These are phyloP conservation scores for Leishmania major DNA, from an alignment of 208 protist species.

Conservation along the genomic window DNA sequence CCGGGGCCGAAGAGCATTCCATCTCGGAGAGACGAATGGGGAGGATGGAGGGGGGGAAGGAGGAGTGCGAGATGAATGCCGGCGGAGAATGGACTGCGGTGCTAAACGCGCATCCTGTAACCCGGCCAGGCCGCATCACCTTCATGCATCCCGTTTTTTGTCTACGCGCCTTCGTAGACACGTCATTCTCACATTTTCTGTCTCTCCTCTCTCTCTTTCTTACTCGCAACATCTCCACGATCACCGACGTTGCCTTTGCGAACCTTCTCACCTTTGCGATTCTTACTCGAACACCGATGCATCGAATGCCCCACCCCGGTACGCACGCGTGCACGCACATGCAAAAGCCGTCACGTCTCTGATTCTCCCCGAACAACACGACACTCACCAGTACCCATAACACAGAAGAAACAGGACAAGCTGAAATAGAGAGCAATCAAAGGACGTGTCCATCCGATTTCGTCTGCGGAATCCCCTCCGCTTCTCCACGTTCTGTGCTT, in stretches of 20 bases:
- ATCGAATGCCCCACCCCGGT: background rate
- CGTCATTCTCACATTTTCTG: background rate
- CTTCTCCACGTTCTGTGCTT: background rate
- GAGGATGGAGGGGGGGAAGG: background rate
- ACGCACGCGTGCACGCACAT: background rate
- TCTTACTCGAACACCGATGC: background rate
- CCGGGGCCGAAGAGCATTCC: background rate
- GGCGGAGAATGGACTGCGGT: background rate
- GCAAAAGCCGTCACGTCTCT: background rate
- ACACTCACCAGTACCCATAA: background rate
- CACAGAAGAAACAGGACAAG: background rate
- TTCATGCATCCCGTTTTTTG: background rate
- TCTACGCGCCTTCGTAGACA: background rate
- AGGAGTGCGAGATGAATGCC: background rate
- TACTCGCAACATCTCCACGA: background rate
- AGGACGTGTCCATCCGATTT: background rate
- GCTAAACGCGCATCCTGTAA: background rate
- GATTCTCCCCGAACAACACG: background rate
- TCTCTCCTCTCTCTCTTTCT: background rate
- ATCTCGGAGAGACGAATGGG: background rate
- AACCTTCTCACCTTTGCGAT: background rate
- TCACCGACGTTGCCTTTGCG: background rate
- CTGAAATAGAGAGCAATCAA: background rate
- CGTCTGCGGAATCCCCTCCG: background rate
- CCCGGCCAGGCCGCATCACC: background rate